A percentile compares a stretch with the other conserved stretches of the same genome.
These are phyloP conservation scores for Hericium coralloides DNA, from an alignment of 768 basidiomycete species.

Conservation along the genomic window DNA sequence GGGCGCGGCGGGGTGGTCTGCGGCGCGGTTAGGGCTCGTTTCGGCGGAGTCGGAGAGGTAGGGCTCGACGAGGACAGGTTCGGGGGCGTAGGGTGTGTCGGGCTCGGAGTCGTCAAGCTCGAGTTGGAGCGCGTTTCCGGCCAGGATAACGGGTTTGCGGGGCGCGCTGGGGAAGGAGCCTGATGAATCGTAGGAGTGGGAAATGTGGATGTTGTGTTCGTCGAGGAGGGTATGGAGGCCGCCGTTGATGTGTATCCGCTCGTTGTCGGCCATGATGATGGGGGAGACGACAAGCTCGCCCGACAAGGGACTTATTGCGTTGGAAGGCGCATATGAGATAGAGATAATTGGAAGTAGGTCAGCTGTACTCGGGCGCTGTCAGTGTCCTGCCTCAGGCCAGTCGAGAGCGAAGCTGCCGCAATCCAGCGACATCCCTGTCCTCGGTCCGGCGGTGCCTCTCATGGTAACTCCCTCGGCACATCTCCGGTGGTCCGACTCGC, in stretches of 20 bases:
- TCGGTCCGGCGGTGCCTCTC: no score
- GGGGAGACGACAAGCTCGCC: background rate
- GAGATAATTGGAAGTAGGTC: background rate
- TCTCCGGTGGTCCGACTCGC: no score
- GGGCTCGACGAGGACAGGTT: background rate
- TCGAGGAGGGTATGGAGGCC: background rate
- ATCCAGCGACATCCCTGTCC: no score
- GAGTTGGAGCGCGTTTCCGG: constrained; percentile 23
- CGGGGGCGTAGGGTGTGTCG: background rate
- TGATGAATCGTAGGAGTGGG: background rate
- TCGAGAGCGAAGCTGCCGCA: no score
- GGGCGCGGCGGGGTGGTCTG: constrained; percentile 17
- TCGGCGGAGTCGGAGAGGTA: constrained; percentile 6
- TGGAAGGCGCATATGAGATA: background rate
- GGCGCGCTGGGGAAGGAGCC: background rate
- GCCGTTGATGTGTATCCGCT: background rate
- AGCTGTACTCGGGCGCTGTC: background rate
- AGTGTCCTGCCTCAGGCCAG: no score
- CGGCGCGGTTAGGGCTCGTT: constrained; percentile 17
- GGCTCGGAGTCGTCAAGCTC: constrained; percentile 24
- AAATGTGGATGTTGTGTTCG: background rate
- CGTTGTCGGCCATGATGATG: background rate
- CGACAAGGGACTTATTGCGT: background rate
- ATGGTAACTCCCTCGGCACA: no score
- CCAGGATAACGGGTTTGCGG: constrained; percentile 22